phyloP scores from a whole-genome alignment of 2,329 filamentous ascomycete genomes.

The Acrocalymma vagum region DNA sequence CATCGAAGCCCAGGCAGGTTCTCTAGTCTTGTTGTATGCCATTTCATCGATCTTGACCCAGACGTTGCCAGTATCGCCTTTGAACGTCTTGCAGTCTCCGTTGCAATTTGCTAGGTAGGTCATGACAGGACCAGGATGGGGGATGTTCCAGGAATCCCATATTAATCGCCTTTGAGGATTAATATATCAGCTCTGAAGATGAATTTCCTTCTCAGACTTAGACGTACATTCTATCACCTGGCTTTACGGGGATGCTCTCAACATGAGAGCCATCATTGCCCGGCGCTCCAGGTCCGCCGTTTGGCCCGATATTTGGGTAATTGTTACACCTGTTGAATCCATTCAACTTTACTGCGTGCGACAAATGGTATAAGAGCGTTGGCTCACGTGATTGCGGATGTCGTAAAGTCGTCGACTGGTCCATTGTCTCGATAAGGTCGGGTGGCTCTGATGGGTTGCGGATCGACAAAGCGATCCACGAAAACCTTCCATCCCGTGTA shows the following conservation, averaged over 20 bases:
- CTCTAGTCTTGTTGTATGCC: conserved; percentile 36
- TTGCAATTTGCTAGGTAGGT: conserved; percentile 49
- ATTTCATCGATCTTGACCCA: conserved; percentile 52
- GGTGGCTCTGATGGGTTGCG: conserved; percentile 21
- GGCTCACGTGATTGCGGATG: conserved; percentile 23
- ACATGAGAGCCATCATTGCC: no score
- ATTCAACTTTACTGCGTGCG: no score
- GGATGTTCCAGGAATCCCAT: conserved; percentile 44
- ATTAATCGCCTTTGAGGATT: conserved; percentile 29
- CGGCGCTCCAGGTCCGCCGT: no score
- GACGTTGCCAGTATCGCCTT: conserved; percentile 40
- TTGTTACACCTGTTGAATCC: conserved; percentile 24
- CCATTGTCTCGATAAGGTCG: conserved; percentile 24
- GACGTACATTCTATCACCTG: conserved; percentile 30
- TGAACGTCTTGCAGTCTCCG: conserved; percentile 40
- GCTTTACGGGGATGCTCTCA: conserved; percentile 27
- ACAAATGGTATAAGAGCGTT: no score
- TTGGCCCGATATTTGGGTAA: conserved; percentile 30
- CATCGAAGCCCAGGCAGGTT: conserved; percentile 46
- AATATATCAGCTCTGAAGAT: not conserved
- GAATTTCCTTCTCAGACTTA: not conserved
- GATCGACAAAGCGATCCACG: conserved; percentile 22
- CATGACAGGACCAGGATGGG: conserved; percentile 45
- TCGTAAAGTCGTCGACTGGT: conserved; percentile 25
- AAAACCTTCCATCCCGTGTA: conserved; percentile 27